Percentiles rank a stretch among this genome's conserved stretches.
phyloP scores from a whole-genome alignment of 495 filamentous ascomycete species.

The Sphaerosporella brunnea region DNA sequence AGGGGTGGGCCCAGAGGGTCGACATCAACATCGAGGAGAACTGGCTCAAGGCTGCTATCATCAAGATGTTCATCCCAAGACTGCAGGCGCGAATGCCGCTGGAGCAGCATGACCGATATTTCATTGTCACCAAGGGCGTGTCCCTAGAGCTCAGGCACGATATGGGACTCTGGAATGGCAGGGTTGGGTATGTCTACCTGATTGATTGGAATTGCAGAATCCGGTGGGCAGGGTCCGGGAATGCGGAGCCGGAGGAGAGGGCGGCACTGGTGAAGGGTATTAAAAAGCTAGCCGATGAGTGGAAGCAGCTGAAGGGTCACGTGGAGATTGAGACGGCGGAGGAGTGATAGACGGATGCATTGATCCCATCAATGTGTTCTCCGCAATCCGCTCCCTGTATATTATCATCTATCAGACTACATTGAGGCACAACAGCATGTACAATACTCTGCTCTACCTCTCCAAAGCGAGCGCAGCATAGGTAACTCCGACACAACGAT shows the following conservation, averaged over 20 bases:
- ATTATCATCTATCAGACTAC: no score
- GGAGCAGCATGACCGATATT: slow-evolving; percentile 56
- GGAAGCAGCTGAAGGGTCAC: not conserved
- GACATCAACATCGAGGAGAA: slow-evolving; percentile 81
- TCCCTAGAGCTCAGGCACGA: slow-evolving; percentile 52
- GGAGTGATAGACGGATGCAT: no score
- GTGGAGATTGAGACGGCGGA: not conserved
- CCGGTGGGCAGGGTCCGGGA: slow-evolving; percentile 85
- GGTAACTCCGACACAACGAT: no score
- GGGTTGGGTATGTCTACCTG: slow-evolving; percentile 88
- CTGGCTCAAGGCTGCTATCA: slow-evolving; percentile 49
- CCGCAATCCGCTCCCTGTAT: no score
- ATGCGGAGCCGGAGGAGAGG: slow-evolving; percentile 48
- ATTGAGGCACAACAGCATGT: no score
- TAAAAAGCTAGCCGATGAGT: slow-evolving; percentile 47
- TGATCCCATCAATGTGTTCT: no score
- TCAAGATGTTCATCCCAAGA: slow-evolving; percentile 48
- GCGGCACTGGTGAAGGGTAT: slow-evolving; percentile 52
- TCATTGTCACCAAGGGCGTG: slow-evolving; percentile 64
- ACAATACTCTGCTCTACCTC: no score
- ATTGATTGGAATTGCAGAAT: slow-evolving; percentile 76
- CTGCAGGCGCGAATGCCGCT: slow-evolving; percentile 39
- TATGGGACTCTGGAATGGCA: slow-evolving; percentile 68
- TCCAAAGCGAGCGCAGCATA: no score
- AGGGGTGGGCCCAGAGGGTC: slow-evolving; percentile 46